Conservation (phyloP, 345 rosid genomes). For the Fremontodendron californicum region DNA sequence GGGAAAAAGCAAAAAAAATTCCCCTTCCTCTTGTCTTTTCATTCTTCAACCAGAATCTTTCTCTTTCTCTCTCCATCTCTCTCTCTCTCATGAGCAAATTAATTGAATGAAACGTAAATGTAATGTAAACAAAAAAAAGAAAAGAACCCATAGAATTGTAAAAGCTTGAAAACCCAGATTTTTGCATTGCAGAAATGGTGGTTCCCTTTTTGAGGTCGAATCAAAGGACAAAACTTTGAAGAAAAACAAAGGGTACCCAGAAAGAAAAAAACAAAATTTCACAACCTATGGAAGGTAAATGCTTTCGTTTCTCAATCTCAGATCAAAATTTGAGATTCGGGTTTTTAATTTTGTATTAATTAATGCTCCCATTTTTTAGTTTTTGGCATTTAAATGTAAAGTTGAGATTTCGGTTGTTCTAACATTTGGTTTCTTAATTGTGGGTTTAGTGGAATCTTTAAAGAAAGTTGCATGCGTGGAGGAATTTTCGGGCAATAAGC, state of each 20-base stretch:
- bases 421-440: neutral
- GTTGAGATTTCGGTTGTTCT: neutral
- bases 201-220: slow-evolving; percentile 21
- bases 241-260: neutral
- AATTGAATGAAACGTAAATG: slow-evolving; percentile 3
- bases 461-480: neutral
- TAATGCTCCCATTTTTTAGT: neutral
- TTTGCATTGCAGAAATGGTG: slow-evolving; percentile 23
- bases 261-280: neutral
- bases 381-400: neutral
- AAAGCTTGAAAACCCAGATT: slow-evolving; percentile 8
- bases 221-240: slow-evolving; percentile 7
- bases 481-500: no score
- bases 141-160: neutral
- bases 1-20: neutral
- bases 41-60: neutral
- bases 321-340: slow-evolving; percentile 13
- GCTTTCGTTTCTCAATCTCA: slow-evolving; percentile 5
- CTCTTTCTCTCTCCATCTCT: neutral
- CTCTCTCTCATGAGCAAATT: neutral
- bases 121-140: neutral
- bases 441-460: neutral
- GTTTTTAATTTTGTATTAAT: neutral
- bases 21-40: neutral
- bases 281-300: slow-evolving; percentile 36